Percentiles rank a stretch among this genome's conserved stretches.
Conservation (phyloP, 129 eudicot species). For the Tanacetum coccineum region DNA sequence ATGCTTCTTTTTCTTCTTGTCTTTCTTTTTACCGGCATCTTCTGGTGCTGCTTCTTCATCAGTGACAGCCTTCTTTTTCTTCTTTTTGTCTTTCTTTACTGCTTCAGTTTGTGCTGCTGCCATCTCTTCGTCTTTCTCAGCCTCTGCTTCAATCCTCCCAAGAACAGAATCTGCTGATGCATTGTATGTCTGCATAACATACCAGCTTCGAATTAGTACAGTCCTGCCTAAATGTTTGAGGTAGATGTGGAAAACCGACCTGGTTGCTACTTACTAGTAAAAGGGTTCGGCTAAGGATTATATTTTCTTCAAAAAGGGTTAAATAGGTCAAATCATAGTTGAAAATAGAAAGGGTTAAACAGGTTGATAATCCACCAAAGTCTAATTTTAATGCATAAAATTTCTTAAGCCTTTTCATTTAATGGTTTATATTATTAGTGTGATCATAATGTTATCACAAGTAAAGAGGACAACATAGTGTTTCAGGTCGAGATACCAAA, state of each 20-base stretch:
- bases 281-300: too few relatives aligned
- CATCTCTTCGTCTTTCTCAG: slow-evolving; percentile 38
- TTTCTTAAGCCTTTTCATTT: too few relatives aligned
- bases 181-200: slow-evolving; percentile 58
- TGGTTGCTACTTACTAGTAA: neutral
- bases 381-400: too few relatives aligned
- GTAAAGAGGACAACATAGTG: too few relatives aligned
- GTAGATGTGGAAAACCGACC: neutral
- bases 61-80: slow-evolving; percentile 41
- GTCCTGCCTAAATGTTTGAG: neutral
- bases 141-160: slow-evolving; percentile 50
- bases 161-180: slow-evolving; percentile 75
- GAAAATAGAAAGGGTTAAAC: too few relatives aligned
- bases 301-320: too few relatives aligned
- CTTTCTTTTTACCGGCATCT: slow-evolving; percentile 38
- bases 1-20: slow-evolving; percentile 65
- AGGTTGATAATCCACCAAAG: too few relatives aligned
- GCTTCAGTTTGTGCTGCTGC: slow-evolving; percentile 27
- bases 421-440: too few relatives aligned
- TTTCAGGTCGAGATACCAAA: too few relatives aligned
- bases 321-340: too few relatives aligned
- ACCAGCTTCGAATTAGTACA: neutral
- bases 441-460: too few relatives aligned
- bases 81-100: slow-evolving; percentile 54
- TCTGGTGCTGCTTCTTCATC: slow-evolving; percentile 30